These are phyloP conservation scores for Termitomyces sp. DNA, from an alignment of 768 basidiomycete genomes.

Conservation along the genomic window DNA sequence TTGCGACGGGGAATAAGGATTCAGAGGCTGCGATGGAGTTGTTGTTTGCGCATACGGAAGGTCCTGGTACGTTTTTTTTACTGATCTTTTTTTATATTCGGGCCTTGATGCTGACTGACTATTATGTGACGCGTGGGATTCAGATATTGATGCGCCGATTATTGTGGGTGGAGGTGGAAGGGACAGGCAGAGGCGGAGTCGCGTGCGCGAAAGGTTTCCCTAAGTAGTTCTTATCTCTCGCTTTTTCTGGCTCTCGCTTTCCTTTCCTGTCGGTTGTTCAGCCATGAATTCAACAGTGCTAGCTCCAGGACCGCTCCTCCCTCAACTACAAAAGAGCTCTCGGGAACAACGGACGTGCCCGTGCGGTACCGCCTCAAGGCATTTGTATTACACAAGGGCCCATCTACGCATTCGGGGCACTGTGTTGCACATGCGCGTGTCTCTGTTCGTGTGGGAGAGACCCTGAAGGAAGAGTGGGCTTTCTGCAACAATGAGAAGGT, in stretches of 20 bases:
- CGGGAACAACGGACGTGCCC: background rate
- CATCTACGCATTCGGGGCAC: conserved; percentile 91
- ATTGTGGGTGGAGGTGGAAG: conserved; percentile 50
- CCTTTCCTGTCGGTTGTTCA: conserved; percentile 62
- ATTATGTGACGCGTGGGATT: no score
- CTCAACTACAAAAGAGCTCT: conserved; percentile 14
- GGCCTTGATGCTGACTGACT: no score
- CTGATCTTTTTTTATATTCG: background rate
- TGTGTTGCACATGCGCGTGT: conserved; percentile 79
- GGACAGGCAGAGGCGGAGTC: conserved; percentile 45
- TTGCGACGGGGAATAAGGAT: no score
- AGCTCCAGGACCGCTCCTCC: conserved; percentile 18
- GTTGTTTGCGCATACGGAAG: conserved; percentile 94
- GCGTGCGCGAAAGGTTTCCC: conserved; percentile 59
- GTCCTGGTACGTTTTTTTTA: conserved; percentile 56
- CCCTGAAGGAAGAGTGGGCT: conserved; percentile 62
- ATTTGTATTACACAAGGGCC: conserved; percentile 97
- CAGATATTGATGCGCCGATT: conserved; percentile 89
- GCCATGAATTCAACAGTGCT: conserved; percentile 37
- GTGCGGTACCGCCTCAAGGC: conserved; percentile 80
- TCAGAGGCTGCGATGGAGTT: conserved; percentile 76
- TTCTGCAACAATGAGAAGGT: conserved; percentile 97
- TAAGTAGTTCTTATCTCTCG: conserved; percentile 33
- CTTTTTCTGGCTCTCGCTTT: no score
- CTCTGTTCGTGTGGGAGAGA: background rate